Conservation (phyloP, 306 rosid genomes). For the Datisca glomerata region DNA sequence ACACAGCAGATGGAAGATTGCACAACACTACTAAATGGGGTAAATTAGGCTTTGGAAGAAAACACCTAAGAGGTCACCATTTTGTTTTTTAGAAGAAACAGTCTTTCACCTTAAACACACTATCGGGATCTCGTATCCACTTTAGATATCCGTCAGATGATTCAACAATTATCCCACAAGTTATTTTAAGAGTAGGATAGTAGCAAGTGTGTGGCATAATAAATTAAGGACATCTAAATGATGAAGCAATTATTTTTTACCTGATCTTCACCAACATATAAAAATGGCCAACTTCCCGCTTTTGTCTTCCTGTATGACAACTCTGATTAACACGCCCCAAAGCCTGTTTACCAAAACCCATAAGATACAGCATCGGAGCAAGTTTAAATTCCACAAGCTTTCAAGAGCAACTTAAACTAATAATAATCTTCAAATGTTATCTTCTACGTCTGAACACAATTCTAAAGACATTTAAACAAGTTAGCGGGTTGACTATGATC, state of each 20-base stretch:
- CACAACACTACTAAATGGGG: too few species aligned
- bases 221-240: constrained; percentile 14
- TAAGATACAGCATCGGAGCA: constrained; percentile 11
- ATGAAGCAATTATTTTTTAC: constrained; percentile 18
- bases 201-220: constrained; percentile 1
- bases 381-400: constrained; percentile 11
- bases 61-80: too few species aligned
- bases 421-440: neutral
- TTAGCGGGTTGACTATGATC: neutral
- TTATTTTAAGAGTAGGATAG: too few species aligned
- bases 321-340: constrained; percentile 28
- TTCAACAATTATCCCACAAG: too few species aligned
- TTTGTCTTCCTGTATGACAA: constrained; percentile 22
- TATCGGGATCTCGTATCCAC: too few species aligned
- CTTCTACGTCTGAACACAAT: neutral
- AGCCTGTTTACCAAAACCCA: constrained; percentile 43
- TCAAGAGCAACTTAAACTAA: constrained; percentile 4
- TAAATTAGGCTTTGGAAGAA: too few species aligned
- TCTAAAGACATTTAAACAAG: neutral
- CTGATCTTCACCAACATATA: constrained; percentile 61
- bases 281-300: constrained; percentile 38
- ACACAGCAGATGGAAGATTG: too few species aligned
- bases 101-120: too few species aligned
- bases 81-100: too few species aligned
- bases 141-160: too few species aligned